Base-by-base conservation (phyloP, 2,329 filamentous ascomycete species). In the Cryphonectria radicalis region DNA sequence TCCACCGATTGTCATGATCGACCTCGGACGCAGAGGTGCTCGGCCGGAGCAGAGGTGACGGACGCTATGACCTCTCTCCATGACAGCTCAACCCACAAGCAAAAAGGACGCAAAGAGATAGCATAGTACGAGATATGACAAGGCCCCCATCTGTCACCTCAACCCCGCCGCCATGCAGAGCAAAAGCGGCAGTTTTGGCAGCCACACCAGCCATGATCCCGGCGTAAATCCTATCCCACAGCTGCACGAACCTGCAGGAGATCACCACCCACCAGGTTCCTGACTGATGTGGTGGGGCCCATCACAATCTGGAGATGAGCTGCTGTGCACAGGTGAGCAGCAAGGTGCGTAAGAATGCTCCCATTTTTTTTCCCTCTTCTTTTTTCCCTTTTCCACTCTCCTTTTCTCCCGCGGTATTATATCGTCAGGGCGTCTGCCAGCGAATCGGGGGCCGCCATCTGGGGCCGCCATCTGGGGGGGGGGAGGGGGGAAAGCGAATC, bases 181-280 rank as follows among this genome's bases (percentile, higher is more conserved):
- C 32, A 8, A 57, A 59, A 66, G 71, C 66, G 71, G 66, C 57
- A 70, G 50, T 62, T 57, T 57, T 65, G 64, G 43, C 64, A 67
- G 71, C 50, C 68, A 64, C 50, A 64, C 50, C 37, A 25, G 35
- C 19, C 11, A 50, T 28, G n/a, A 55, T 68, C 67, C 67, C 67
- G 46, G 57, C 67, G 59, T 19, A 53, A 63, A 68, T 68, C 66
- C 35, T 43, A 53, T 66, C 66, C 55, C 66, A 71, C 57, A 66
- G 66, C 55, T 40, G 71, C 69, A 60, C 55, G 37, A 66, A 42
- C 32, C 43, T 53, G 71, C 63, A 67, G 60, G 46, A 63, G 69
- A 73, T 71, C 71, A 70, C 25, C 63, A 17, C 37, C 62, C n/a
- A 53, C 22, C 68, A 67, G 63, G 63, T 59, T n/a, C 46, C 46